These are phyloP conservation scores for Alternaria arbusti DNA, from an alignment of 2,329 filamentous ascomycete species.

Conservation along the genomic window DNA sequence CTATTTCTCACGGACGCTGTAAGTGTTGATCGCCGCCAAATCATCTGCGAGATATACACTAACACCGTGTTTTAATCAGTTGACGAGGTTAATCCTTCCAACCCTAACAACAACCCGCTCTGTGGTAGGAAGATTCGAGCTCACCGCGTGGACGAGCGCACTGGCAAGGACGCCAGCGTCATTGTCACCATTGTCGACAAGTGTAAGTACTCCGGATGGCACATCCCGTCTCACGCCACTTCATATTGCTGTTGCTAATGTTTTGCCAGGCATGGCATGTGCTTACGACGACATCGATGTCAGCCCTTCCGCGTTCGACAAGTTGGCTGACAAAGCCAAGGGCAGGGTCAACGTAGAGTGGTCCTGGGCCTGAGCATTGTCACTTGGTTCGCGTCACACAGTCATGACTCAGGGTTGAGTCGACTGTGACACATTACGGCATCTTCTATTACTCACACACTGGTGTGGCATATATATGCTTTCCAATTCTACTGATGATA, in stretches of 20 bases:
- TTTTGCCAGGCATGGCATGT: slow-evolving; percentile 53
- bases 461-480: not conserved
- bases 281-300: slow-evolving; percentile 58
- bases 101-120: slow-evolving; percentile 68
- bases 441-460: not conserved
- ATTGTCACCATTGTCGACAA: slow-evolving; percentile 73
- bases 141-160: slow-evolving; percentile 53
- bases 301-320: slow-evolving; percentile 55
- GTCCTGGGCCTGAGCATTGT: slow-evolving; percentile 54
- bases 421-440: not conserved
- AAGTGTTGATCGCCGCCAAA: not conserved
- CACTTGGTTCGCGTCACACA: not conserved
- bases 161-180: slow-evolving; percentile 57
- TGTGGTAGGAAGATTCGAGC: slow-evolving; percentile 73
- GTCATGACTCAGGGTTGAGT: slow-evolving; percentile 4
- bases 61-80: slow-evolving; percentile 29
- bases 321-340: slow-evolving; percentile 54
- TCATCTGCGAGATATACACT: not conserved
- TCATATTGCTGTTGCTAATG: slow-evolving; percentile 18
- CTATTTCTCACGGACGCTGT: slow-evolving; percentile 70
- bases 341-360: slow-evolving; percentile 59
- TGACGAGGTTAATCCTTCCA: slow-evolving; percentile 61
- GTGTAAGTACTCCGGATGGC: slow-evolving; percentile 51
- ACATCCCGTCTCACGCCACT: not conserved
- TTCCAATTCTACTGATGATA: not conserved